Base-by-base conservation (phyloP, 176 grass and related monocot genomes). In the Saccharum spontaneum region DNA sequence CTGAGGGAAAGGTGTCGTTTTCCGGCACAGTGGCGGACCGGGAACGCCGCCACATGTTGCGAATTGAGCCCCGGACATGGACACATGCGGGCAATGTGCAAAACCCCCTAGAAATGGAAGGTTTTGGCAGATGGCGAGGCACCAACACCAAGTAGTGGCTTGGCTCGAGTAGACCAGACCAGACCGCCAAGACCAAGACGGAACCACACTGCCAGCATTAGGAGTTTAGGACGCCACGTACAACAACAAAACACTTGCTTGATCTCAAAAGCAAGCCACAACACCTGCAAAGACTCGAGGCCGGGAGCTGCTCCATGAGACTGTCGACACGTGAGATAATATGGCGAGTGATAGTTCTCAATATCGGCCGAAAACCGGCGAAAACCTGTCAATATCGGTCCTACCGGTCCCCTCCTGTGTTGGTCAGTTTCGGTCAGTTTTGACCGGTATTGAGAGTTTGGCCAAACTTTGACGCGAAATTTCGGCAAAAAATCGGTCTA, bases 31-130 rank as follows among this genome's bases (percentile, higher is more conserved):
- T 76, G 36, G 52, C 66, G 68, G 85, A n/a, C 17, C 22, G 64
- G 83, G 70, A 43, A 86, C 45, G 83, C 10, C 22, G 79, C 43
- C 88, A 87, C 84, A 74, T 90, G 84, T 66, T 79, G 84, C 24
- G 71, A 86, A n/a, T 6, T 5, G 39, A 45, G 79, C 2, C 52
- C 18, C 33, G 83, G 78, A 16, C 83, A 28, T 12, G 72, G 79
- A 82, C 79, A 78, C 67, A 86, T 83, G 84, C 26, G 12, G 43
- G 66, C 76, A 16, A 45, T 66, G 88, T 22, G 17, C 72, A 49
- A 70, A 76, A 15, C 5, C 37, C 50, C 5, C 39, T 46, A 17
- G 11, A 86, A 82, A 86, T 39, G 63, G 74, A 79, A 83, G 46
- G 39, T 87, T 84, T 80, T 70, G 80, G 84, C 79, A 0, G 55